phyloP scores from a whole-genome alignment of 2,329 filamentous ascomycete species.

The Talaromyces funiculosus region DNA sequence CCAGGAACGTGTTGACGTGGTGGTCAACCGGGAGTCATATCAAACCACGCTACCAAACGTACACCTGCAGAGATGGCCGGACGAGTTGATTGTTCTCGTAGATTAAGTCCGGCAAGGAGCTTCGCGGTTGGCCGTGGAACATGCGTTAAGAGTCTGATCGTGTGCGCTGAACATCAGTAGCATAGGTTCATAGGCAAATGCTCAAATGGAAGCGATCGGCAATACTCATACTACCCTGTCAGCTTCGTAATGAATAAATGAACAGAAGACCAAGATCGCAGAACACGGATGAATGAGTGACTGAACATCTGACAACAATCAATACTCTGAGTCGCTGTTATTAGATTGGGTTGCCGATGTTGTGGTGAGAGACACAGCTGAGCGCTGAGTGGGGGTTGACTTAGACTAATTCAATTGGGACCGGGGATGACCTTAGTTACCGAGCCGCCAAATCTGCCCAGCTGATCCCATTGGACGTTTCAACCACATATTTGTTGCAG shows the following conservation, averaged over 20 bases:
- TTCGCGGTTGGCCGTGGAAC: not conserved
- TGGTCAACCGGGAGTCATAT: conserved; percentile 2
- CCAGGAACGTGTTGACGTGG: not conserved
- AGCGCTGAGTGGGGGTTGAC: not conserved
- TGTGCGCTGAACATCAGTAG: not conserved
- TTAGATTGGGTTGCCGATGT: not conserved
- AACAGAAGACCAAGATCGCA: not conserved
- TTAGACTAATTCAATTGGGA: not conserved
- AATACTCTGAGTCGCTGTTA: not conserved
- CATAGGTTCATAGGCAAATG: no score
- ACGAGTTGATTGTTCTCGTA: not conserved
- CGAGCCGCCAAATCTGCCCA: not conserved
- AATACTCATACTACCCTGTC: not conserved
- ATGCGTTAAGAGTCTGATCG: not conserved
- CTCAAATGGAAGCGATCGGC: not conserved
- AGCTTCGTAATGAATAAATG: not conserved
- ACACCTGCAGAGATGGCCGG: not conserved
- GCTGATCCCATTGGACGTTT: no score
- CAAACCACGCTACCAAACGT: not conserved
- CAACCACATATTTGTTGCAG: not conserved
- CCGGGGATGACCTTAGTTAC: not conserved
- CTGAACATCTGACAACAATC: not conserved
- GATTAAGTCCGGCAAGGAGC: not conserved
- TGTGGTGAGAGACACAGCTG: conserved; percentile 2
- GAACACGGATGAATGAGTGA: not conserved